Base-by-base conservation (phyloP, 352 stramenopile genomes). In the Phytophthora podocarpi region DNA sequence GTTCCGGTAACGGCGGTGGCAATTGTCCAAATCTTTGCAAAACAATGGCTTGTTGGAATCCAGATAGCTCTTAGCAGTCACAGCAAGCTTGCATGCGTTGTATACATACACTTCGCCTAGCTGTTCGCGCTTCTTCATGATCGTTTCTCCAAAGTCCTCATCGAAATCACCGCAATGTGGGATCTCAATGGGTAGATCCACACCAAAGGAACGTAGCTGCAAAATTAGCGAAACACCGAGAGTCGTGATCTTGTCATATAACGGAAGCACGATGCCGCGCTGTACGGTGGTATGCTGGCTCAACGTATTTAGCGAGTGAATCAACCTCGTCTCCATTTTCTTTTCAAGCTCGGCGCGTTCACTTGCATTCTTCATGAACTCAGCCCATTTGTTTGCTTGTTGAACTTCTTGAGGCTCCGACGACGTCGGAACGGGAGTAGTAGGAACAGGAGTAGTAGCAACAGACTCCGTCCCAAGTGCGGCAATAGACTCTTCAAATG, bases 101-200 rank as follows among this genome's bases (percentile, higher is more conserved):
- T 90, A 91, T 10, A 91, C 70, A 28, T 73, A 80, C 31, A 90
- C 72, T 48, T 79, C 74, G n/a, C 70, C 61, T 4, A 77, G 47
- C 13, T 71, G 56, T 5, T 67, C 62, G 13, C 85, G 60, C 30
- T 80, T 69, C 32, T 76, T 53, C 49, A 68, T 76, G 8, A 74
- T 59, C 12, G 45, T 51, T 31, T 72, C 60, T 24, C 71, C 63
- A 31, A 86, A 73, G 13, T 60, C 49, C 24, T 68, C 48, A 40
- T 67, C 65, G 15, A 92, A 82, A 59, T 90, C 80, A 7, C 80
- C 79, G 34, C 83, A 92, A 43, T 90, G 80, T 12, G 80, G 80
- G 12, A 90, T 67, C 42, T 90, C 81, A 50, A 89, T 85, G 12
- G 82, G 80, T 24, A 92, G 13, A 23, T 85, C 59, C 16, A 90